Percentiles rank a stretch among this genome's conserved stretches.
Evolutionary conservation across 345 rosid genomes (phyloP).

Genomic region (Lagerstroemia speciosa): DNA sequence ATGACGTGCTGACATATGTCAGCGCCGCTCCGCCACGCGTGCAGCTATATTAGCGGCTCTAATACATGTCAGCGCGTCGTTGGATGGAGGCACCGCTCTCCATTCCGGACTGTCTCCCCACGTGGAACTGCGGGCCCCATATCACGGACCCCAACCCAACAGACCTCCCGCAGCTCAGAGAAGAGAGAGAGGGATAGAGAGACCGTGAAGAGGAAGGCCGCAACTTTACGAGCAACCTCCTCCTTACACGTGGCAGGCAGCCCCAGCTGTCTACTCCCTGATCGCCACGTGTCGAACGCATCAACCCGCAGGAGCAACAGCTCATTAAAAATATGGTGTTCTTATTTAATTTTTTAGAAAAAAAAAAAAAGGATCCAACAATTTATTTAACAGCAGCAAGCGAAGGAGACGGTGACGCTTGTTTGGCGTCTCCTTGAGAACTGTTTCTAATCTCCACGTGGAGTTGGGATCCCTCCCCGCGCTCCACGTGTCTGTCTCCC

Average conservation of each 20-base stretch:
- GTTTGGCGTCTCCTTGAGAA: constrained; percentile 7
- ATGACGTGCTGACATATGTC: no score
- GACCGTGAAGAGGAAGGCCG: neutral
- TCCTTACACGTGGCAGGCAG: constrained; percentile 1
- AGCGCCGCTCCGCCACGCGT: no score
- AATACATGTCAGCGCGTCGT: no score
- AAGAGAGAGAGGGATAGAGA: no score
- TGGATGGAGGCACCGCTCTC: no score
- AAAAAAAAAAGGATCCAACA: neutral
- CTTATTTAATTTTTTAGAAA: no score
- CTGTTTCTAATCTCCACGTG: neutral
- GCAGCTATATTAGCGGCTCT: no score
- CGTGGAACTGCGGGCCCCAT: neutral
- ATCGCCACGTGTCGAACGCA: neutral
- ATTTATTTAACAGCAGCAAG: neutral
- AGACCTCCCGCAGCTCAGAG: neutral
- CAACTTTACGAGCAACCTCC: neutral
- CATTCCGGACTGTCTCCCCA: neutral
- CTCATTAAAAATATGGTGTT: neutral
- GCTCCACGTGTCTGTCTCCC: constrained; percentile 4
- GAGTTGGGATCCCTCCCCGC: neutral
- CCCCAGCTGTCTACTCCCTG: no score
- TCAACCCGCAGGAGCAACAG: neutral
- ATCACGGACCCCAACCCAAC: neutral
- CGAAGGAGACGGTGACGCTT: constrained; percentile 2